A percentile compares a stretch with the other conserved stretches of the same genome.
Conservation (phyloP, 1,284 basidiomycete genomes). For the Mycosarcoma mackinlayi region DNA sequence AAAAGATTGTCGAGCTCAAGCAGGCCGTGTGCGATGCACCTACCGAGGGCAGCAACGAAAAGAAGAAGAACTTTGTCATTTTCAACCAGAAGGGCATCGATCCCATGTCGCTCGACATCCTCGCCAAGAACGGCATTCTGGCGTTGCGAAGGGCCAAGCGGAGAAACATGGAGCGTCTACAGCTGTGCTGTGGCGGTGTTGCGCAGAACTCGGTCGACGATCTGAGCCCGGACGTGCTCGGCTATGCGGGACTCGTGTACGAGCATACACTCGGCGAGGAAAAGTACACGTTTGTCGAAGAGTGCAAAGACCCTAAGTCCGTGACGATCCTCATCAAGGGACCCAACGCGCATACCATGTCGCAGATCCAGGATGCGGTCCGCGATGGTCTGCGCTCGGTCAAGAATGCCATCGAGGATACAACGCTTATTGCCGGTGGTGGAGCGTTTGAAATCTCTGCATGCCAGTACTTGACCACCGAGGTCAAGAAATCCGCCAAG, state of each 20-base stretch:
- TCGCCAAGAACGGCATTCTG: slow-evolving; percentile 96
- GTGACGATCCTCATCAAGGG: slow-evolving; percentile 88
- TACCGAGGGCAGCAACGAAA: slow-evolving; percentile 67
- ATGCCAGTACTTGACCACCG: slow-evolving; percentile 78
- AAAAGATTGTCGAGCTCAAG: slow-evolving; percentile 97
- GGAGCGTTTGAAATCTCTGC: slow-evolving; percentile 98
- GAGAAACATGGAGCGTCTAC: slow-evolving; percentile 71
- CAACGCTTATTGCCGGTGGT: slow-evolving; percentile 87
- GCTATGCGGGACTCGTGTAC: slow-evolving; percentile 97
- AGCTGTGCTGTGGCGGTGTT: slow-evolving; percentile 88
- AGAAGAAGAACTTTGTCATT: slow-evolving; percentile 87
- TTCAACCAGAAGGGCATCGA: slow-evolving; percentile 99
- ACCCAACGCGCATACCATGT: slow-evolving; percentile 95
- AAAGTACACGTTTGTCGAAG: slow-evolving; percentile 98
- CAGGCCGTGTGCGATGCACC: slow-evolving; percentile 83
- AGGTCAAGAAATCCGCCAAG: slow-evolving; percentile 86
- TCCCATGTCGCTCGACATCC: slow-evolving; percentile 92
- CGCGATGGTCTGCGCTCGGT: slow-evolving; percentile 95
- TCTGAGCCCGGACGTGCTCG: slow-evolving; percentile 87
- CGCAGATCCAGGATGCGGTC: slow-evolving; percentile 95
- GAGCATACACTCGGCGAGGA: slow-evolving; percentile 99
- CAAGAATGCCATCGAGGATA: slow-evolving; percentile 96
- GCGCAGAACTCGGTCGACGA: slow-evolving; percentile 99
- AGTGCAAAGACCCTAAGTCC: slow-evolving; percentile 94
- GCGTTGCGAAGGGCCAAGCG: slow-evolving; percentile 95